These are phyloP conservation scores for Pezizomycotina sp. DNA, from an alignment of 2,329 filamentous ascomycete species.

Conservation along the genomic window DNA sequence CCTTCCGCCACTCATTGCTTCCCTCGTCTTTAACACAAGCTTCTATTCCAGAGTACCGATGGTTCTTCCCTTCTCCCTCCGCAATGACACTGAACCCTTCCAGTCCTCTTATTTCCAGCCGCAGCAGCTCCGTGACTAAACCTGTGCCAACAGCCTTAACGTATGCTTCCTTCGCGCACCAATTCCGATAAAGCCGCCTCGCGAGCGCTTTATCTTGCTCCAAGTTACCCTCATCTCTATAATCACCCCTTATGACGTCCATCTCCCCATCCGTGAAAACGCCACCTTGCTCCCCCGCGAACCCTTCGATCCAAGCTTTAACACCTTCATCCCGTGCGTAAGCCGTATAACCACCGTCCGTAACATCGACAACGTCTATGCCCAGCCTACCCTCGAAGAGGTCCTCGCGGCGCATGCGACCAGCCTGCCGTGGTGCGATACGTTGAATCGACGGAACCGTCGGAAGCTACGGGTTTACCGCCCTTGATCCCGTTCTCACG, in stretches of 20 bases:
- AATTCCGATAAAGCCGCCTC: conserved; percentile 22
- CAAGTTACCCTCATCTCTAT: neutral
- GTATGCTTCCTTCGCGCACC: conserved; percentile 25
- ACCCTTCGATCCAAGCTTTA: conserved; percentile 19
- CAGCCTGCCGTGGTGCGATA: conserved; percentile 22
- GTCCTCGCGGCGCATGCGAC: conserved; percentile 10
- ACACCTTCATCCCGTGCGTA: conserved; percentile 5
- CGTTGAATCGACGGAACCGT: conserved; percentile 19
- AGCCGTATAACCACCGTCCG: conserved; percentile 11
- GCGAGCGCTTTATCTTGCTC: conserved; percentile 7
- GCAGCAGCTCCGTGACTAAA: conserved; percentile 21
- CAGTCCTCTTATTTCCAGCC: conserved; percentile 22
- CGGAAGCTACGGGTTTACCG: conserved; percentile 11
- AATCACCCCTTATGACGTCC: conserved; percentile 6
- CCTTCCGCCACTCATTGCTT: too few relatives aligned
- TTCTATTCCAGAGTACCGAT: too few relatives aligned
- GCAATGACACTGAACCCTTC: conserved; percentile 11
- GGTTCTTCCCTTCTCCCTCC: conserved; percentile 7
- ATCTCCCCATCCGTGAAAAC: conserved; percentile 23
- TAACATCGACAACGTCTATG: conserved; percentile 14
- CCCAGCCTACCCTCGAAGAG: conserved; percentile 17
- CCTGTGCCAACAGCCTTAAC: conserved; percentile 25
- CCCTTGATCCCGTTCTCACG: conserved; percentile 2
- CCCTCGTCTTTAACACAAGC: too few relatives aligned
- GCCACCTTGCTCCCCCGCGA: conserved; percentile 5